Base-by-base conservation (phyloP, 2,329 filamentous ascomycete genomes). In the Spiromastix sp. region DNA sequence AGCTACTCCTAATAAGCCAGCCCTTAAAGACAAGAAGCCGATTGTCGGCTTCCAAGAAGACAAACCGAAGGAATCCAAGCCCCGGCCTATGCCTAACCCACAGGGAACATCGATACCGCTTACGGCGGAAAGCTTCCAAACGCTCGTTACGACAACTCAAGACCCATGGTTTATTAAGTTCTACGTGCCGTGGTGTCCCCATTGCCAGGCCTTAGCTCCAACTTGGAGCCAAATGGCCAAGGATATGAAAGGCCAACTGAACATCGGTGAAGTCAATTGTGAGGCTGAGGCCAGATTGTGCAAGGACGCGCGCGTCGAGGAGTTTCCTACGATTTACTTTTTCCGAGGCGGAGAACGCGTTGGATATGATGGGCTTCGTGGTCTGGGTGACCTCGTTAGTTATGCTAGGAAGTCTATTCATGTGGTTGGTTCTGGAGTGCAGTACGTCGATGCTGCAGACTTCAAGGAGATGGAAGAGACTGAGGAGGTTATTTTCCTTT, bases 151-250 rank as follows among this genome's bases (percentile, higher is more conserved):
- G 3, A 82, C 79, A 56, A 86, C 85, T 0, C 77, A 83, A 44
- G 86, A 96, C 43, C 81, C 87, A 4, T 98, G 91, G 91, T 95
- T 98, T 54, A 78, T 98, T 69, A 98, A 98, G 61, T 96, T 98
- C 57, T 96, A 95, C 57, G 87, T 85, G 12, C 93, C 91, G 4
- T 96, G 89, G 91, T 98, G 91, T 59, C 77, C 79, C 48, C 91
- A 98, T 61, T 98, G 93, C 60, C 84, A 94, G 62, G 84, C 84
- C 24, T 77, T 98, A 71, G 85, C 82, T 22, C 83, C 91, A 2
- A 86, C 78, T 44, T 98, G 91, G 91, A 68, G 77, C 42, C 82
- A 89, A 50, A 76, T 98, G 61, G 83, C 83, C 29, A 86, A 87
- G 55, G 85, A 89, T 52, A 91, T 95, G 84, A 77, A 86, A 59